Evolutionary conservation across 2,329 filamentous ascomycete genomes (phyloP), one percentile per base, ranked within the genome.

Genomic region (Colletotrichum sp.): DNA sequence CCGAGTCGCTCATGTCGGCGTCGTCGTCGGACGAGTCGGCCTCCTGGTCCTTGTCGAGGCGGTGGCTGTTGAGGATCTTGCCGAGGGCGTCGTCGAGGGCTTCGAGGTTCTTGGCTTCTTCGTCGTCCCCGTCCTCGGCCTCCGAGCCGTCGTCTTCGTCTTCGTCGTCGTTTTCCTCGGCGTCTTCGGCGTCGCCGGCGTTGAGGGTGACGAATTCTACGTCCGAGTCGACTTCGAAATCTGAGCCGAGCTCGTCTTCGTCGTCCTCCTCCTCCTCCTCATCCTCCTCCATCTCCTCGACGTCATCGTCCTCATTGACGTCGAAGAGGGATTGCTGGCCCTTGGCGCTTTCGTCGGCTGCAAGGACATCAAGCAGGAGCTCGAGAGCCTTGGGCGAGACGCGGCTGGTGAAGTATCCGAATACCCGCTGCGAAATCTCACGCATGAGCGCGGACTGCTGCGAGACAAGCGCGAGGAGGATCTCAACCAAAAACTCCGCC

Each of bases 1-100:
- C 94, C 21, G 96, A 96, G 85, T 99, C 96, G 77, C 95, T 94
- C 96, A 99, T 98, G 84, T 98, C 95, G 4, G 91, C 92, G 75
- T 94, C 94, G 12, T 90, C 90, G 34, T 92, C 92, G 2, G 88
- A 90, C 1, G 87, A 87, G 4, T 90, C 89, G 3, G 89, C 90
- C 2, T 89, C 87, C 18, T 84, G 85, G 77, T 92, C 90, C 69
- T 92, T 90, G 81, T 93, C 91, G 26, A 92, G 85, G 9, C 87
- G 86, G 76, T 94, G 93, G 70, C 93, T 96, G 55, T 94, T 93
- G 3, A 98, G 91, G 4, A 96, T 94, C 78, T 93, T 90, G 3
- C 94, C 94, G 32, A 98, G 91, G 71, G 95, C 93, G 55, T 93
- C 92, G 79, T 98, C 93, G 79, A 98, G 81, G 30, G 88, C 87